Base-by-base conservation (phyloP, 805 yeast genomes). In the Metahyphopichia silvanorum region DNA sequence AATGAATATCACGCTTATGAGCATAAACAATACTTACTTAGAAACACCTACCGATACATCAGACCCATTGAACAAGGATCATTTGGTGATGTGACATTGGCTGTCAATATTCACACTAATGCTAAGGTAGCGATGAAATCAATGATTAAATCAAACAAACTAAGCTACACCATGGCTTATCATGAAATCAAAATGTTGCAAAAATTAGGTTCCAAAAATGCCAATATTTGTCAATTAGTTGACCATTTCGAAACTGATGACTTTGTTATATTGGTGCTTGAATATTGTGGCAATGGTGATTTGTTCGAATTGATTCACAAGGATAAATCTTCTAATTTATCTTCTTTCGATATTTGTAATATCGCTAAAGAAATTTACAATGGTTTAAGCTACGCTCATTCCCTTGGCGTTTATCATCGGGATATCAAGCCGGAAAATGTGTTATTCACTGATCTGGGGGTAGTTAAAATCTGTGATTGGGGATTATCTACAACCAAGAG, bases 351-450 rank as follows among this genome's bases (percentile, higher is more conserved):
- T 50, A 43, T 64, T 52, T 45, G 66, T 57, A 40, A 50, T 57
- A 37, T 68, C 65, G 51, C 76, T 22, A 60, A 60, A 32, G 83
- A 81, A 51, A 44, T 82, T 33, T 57, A 61, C 35, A 57, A 60
- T 23, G 85, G 82, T 6, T 56, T 83, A 17, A 44, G 55, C 10
- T 76, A 61, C 44, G 66, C 82, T 4, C 91, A 83, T 48, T 54
- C 71, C 4, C 55, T 60, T 25, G 81, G 82, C 1, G 66, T 82
- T 10, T 80, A 74, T 42, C 89, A 82, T 53, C 63, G 89, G 29
- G 89, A 82, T 49, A 70, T 82, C 36, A 82, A 82, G 53, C 89
- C 89, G 1, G 89, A 82, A 55, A 82, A 82, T 46, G 69, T 82
- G 18, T 57, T 82, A 20, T 57, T 82, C 32, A 71, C 71, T 42